These are phyloP conservation scores for Cryptomeria japonica DNA, from an alignment of 75 land plant genomes.

Conservation along the genomic window DNA sequence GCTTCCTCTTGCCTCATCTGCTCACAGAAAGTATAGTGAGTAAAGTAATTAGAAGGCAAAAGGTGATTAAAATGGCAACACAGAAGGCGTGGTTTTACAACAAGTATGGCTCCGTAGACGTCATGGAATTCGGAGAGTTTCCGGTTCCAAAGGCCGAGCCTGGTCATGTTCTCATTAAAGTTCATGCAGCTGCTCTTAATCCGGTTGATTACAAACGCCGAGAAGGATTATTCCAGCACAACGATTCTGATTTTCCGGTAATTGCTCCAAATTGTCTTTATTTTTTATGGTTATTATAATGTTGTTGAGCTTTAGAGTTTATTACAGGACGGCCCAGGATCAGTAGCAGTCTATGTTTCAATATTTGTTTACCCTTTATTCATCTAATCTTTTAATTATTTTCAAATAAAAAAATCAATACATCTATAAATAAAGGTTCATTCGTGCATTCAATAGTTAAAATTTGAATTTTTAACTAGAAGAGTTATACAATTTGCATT, in stretches of 20 bases:
- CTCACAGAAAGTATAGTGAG: not conserved
- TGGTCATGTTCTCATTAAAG: not conserved
- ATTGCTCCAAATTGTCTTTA: not conserved
- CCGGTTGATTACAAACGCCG: not conserved
- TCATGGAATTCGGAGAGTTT: not conserved
- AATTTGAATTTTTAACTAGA: too few species aligned
- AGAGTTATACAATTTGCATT: too few species aligned
- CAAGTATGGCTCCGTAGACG: not conserved
- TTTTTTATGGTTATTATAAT: not conserved
- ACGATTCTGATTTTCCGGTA: not conserved
- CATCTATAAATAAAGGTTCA: too few species aligned
- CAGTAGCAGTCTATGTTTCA: too few species aligned
- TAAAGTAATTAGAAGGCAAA: not conserved
- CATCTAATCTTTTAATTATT: too few species aligned
- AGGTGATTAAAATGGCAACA: not conserved
- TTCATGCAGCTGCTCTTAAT: not conserved
- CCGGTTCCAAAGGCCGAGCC: not conserved
- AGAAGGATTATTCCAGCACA: not conserved
- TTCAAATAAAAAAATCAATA: too few species aligned
- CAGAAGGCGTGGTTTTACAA: constrained; percentile 5
- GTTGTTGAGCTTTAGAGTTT: not conserved
- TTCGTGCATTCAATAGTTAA: too few species aligned
- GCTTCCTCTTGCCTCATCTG: too few species aligned
- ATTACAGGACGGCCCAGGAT: too few species aligned
- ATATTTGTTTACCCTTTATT: too few species aligned